Evolutionary conservation across 352 stramenopile species (phyloP), one percentile per base, ranked within the genome.

Genomic region (Pythium monospermum): DNA sequence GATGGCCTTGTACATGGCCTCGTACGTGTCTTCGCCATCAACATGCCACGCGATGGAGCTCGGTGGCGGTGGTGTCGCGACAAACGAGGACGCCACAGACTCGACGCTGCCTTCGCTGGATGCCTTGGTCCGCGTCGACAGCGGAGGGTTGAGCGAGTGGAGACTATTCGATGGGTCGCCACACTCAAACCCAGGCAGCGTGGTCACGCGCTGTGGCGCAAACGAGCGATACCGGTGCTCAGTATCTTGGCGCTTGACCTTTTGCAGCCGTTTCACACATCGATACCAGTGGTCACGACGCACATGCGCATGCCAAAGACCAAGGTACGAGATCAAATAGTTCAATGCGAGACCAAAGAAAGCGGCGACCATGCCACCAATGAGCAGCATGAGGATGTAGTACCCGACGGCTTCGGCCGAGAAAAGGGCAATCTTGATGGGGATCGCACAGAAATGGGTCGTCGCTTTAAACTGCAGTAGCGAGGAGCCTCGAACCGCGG

Each of bases 1-100:
- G 45, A 97, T 87, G n/a, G 86, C 86, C 32, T 91, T 76, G 53
- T 79, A 87, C 69, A 96, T 91, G 10, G 85, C 82, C 42, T 69
- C 73, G 45, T 91, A 95, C 13, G 84, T 91, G 51, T 93, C 79
- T 71, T 95, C 76, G 19, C 70, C 84, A 56, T 95, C 84, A 16
- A 95, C 84, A 59, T 91, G 81, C 84, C 84, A 95, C 23, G 79
- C 86, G 7, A 94, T 65, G 49, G 79, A 68, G 22, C 74, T 77
- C 21, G 80, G 77, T 10, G 72, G 64, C 6, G 59, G 51, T 28
- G 68, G 60, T 2, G 65, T 44, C 16, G 74, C 64, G 28, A 53
- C 41, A 26, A 85, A 79, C 10, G 71, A 83, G 15, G 76, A 72
- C 25, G 73, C 64, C 7, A 35, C 30, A 16, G 76, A 87, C 39